Base-by-base conservation (phyloP, 768 basidiomycete species). In the Roridomyces roridus region DNA sequence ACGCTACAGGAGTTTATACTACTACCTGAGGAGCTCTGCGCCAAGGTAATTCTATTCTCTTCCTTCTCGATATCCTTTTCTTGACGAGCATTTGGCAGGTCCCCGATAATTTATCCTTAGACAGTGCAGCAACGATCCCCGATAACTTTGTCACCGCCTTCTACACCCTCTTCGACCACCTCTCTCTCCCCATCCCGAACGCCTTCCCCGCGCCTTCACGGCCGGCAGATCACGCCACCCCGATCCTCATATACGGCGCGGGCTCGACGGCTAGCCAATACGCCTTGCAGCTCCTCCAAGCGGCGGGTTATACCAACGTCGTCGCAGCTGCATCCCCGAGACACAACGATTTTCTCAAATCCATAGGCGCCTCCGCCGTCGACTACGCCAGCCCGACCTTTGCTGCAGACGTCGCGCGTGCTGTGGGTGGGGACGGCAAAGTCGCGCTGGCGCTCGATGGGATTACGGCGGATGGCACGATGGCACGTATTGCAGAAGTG, bases 211-310 rank as follows among this genome's bases (percentile, higher is more conserved):
- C 68, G 6, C 49, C 65, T 12, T 46, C 56, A 9, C 57, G 71
- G 11, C 72, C 74, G 15, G 60, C 66, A 15, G 50, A 62, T 23
- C 68, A 68, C 9, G 55, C 63, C 17, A 55, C 46, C 1, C 71
- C 79, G 2, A 74, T 80, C 50, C 70, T 80, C 17, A 59, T 80
- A 15, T 80, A 79, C 45, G 80, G 80, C 18, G 77, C 72, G 8
- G 75, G 78, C 18, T 64, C 77, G 1, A 75, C 73, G 20, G 46
- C 73, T 4, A 79, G 73, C 7, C 73, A 73, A 42, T 77, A 78
- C 51, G 57, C 66, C 24, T 24, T 70, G 43, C 59, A 64, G 52
- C 67, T 80, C 24, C 70, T 79, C 21, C 65, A 65, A 24, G 54
- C 68, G 14, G 73, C 76, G 8, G 76, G 77, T 1, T 80, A 77